Conservation (phyloP, 1,139 yeast genomes). For the Hyphopichia khmerensis region DNA sequence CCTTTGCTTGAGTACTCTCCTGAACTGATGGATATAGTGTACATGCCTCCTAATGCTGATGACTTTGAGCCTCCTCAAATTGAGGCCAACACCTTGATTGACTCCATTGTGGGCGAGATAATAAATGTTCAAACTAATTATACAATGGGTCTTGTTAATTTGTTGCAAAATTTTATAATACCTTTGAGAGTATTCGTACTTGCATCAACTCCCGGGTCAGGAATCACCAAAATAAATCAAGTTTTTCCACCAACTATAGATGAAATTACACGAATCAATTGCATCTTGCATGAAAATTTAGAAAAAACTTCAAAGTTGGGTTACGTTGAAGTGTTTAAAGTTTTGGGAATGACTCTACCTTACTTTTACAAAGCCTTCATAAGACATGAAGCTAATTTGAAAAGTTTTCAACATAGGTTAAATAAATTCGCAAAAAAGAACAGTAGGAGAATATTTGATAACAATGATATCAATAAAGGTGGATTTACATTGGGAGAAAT, state of each 20-base stretch:
- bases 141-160: slow-evolving; percentile 67
- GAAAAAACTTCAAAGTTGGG: slow-evolving; percentile 68
- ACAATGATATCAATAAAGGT: slow-evolving; percentile 26
- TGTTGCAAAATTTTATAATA: slow-evolving; percentile 74
- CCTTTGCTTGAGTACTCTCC: slow-evolving; percentile 91
- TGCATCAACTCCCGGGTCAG: slow-evolving; percentile 45
- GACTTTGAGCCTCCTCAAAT: slow-evolving; percentile 11
- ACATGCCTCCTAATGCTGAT: slow-evolving; percentile 46
- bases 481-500: slow-evolving; percentile 56
- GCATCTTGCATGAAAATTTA: slow-evolving; percentile 76
- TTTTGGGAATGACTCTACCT: slow-evolving; percentile 78
- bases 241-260: slow-evolving; percentile 94
- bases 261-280: slow-evolving; percentile 85
- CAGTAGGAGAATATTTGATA: slow-evolving; percentile 41
- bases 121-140: slow-evolving; percentile 69
- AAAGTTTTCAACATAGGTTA: slow-evolving; percentile 36
- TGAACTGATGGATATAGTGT: slow-evolving; percentile 71
- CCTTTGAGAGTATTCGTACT: slow-evolving; percentile 74
- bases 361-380: slow-evolving; percentile 90
- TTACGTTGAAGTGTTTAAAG: slow-evolving; percentile 68
- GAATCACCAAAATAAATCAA: slow-evolving; percentile 65
- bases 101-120: slow-evolving; percentile 64
- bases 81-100: slow-evolving; percentile 18
- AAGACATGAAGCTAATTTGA: slow-evolving; percentile 81
- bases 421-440: slow-evolving; percentile 48